Evolutionary conservation across 169 alveolate genomes (phyloP).

Genomic region (Plasmodium billcollinsi): DNA sequence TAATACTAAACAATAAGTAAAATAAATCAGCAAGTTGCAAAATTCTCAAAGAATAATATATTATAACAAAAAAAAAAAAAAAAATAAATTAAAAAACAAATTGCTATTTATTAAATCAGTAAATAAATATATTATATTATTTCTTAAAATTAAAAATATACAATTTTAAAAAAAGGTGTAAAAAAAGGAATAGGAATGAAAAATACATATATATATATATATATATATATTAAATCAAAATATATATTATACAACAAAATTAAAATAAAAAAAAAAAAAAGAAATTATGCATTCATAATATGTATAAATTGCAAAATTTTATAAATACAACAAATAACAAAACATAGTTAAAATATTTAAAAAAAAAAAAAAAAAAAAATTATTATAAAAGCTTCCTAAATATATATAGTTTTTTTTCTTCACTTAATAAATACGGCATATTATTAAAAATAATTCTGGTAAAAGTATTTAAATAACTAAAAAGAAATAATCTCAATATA

Average conservation of each 20-base stretch:
- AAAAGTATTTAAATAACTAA: slow-evolving; percentile 5
- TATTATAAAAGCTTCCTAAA: slow-evolving; percentile 1
- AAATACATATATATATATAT: neutral
- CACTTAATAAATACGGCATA: slow-evolving; percentile 12
- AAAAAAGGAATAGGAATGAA: slow-evolving; percentile 1
- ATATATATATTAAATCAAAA: neutral
- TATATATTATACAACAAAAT: slow-evolving; percentile 2
- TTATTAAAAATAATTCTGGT: neutral
- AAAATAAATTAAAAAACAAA: no score
- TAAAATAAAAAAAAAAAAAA: neutral
- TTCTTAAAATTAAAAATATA: no score
- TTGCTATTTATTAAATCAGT: no score
- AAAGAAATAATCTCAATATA: neutral
- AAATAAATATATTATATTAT: no score
- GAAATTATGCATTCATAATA: neutral
- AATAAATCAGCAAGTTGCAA: no score
- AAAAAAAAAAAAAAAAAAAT: slow-evolving; percentile 16
- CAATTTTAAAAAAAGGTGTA: neutral
- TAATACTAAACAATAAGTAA: no score
- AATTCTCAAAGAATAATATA: no score
- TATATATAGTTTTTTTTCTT: neutral
- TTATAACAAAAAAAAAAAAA: no score
- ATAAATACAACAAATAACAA: slow-evolving; percentile 21
- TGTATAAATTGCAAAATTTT: neutral
- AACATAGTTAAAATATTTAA: slow-evolving; percentile 1